Percentiles rank a stretch among this genome's conserved stretches.
These are phyloP conservation scores for Tephrocybe sp. DNA, from an alignment of 768 basidiomycete species.

Conservation along the genomic window DNA sequence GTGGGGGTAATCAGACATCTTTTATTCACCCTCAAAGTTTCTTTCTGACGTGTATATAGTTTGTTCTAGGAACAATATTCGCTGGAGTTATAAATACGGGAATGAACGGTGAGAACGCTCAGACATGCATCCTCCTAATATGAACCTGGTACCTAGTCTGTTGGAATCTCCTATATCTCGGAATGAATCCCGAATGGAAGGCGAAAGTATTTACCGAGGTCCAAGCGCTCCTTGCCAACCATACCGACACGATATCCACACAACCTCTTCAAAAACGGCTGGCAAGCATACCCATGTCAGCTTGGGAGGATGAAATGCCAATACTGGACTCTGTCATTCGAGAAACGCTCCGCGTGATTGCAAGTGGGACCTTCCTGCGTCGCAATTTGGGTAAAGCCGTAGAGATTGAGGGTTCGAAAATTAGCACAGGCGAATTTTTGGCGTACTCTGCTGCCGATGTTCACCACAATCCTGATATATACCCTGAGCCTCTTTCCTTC, in stretches of 20 bases:
- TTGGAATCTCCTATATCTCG: slow-evolving; percentile 36
- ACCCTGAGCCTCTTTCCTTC: slow-evolving; percentile 31
- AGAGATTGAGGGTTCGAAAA: slow-evolving; percentile 20
- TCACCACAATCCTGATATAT: slow-evolving; percentile 34
- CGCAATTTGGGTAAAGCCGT: slow-evolving; percentile 33
- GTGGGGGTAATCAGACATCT: slow-evolving; percentile 18
- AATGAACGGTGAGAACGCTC: slow-evolving; percentile 27
- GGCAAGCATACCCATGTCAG: slow-evolving; percentile 31
- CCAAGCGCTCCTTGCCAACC: slow-evolving; percentile 26
- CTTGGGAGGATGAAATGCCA: slow-evolving; percentile 41
- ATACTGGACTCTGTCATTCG: slow-evolving; percentile 35
- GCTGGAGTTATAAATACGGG: slow-evolving; percentile 37
- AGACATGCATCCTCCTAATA: not conserved
- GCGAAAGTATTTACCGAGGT: slow-evolving; percentile 28
- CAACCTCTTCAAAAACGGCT: slow-evolving; percentile 35
- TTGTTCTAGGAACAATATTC: slow-evolving; percentile 33
- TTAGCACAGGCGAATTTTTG: slow-evolving; percentile 35
- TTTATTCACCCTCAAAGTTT: not conserved
- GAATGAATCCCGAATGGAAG: slow-evolving; percentile 34
- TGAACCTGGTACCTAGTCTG: slow-evolving; percentile 25
- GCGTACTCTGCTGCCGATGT: slow-evolving; percentile 31
- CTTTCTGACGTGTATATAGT: slow-evolving; percentile 15
- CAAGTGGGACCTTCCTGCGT: slow-evolving; percentile 28
- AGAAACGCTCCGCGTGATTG: slow-evolving; percentile 36
- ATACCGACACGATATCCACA: slow-evolving; percentile 23